These are phyloP conservation scores for Mrakia gelida DNA, from an alignment of 768 basidiomycete genomes.

Conservation along the genomic window DNA sequence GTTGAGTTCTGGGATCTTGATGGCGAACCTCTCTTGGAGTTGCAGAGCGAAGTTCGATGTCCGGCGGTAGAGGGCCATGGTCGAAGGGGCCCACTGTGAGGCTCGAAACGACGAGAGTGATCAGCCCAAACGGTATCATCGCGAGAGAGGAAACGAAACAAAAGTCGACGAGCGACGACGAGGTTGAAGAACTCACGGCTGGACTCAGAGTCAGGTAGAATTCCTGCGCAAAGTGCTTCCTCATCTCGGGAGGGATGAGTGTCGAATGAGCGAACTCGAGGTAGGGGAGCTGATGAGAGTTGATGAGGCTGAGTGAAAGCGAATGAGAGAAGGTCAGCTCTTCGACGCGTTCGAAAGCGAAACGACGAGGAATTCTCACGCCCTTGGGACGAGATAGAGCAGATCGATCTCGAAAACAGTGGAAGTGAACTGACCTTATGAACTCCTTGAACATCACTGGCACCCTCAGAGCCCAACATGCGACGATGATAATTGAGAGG, in stretches of 20 bases:
- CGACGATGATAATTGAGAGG: conserved; percentile 66
- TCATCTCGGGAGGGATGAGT: conserved; percentile 59
- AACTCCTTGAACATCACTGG: conserved; percentile 74
- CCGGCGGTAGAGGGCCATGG: conserved; percentile 56
- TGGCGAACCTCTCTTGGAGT: conserved; percentile 54
- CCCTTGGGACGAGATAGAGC: too few species aligned
- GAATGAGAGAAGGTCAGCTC: neutral
- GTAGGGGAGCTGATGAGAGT: conserved; percentile 72
- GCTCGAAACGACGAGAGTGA: too few species aligned
- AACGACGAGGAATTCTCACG: neutral
- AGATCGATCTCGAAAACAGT: neutral
- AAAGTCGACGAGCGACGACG: too few species aligned
- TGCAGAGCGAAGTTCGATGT: conserved; percentile 60
- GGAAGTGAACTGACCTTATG: conserved; percentile 62
- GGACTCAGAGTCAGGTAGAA: conserved; percentile 65
- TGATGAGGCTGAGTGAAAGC: conserved; percentile 59
- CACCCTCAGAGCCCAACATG: conserved; percentile 72
- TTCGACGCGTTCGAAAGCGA: neutral
- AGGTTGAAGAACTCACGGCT: conserved; percentile 55
- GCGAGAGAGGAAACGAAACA: too few species aligned
- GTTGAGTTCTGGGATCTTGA: conserved; percentile 70
- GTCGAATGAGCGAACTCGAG: conserved; percentile 58
- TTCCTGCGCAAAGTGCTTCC: conserved; percentile 67
- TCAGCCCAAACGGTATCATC: too few species aligned
- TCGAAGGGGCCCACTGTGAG: conserved; percentile 61